Base-by-base conservation (phyloP, 2,329 filamentous ascomycete genomes). In the Colletotrichum sp. region DNA sequence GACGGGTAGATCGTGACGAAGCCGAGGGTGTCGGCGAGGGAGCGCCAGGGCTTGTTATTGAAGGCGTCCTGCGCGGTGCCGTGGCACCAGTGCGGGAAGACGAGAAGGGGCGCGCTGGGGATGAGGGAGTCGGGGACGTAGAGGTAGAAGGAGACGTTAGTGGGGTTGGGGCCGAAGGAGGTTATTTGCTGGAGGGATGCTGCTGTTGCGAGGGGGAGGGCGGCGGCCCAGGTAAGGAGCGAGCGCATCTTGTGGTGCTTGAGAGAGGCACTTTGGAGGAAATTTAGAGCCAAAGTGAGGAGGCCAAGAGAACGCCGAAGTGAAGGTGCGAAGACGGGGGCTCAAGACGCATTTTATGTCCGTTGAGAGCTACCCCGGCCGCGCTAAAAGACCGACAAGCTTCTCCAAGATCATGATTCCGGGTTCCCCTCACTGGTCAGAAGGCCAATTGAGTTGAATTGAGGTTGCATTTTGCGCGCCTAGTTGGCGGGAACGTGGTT, bases 61-160 rank as follows among this genome's bases (percentile, higher is more conserved):
- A 88, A 90, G 79, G 87, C 89, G 3, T 86, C 87, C 44, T 85
- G 81, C 4, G 88, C 91, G 4, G 87, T 87, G 30, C 91, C 90
- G 64, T 87, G 86, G 83, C 91, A 93, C 86, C 88, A 91, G 84
- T 92, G 88, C 44, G 89, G 87, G 76, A 88, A 90, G 39, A 92
- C 89, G 15, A 92, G 84, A 65, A 92, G 84, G 4, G 88, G 87
- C 0, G 90, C 90, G 8, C 82, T 86, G 2, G 85, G 67, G 4
- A 86, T 84, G 2, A 88, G 80, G 19, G 79, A 77, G 78, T 87
- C 85, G 1, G 87, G 87, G 7, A 88, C 85, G 80, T 87, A 87
- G 73, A 92, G 89, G 84, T 88, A 90, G 82, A 92, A 90, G 19
- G 83, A 83, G 6, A 88, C 88, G 34, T 88, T 87, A 22, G 86